Base-by-base conservation (phyloP, 2,329 filamentous ascomycete species). In the Mariannaea sp. region DNA sequence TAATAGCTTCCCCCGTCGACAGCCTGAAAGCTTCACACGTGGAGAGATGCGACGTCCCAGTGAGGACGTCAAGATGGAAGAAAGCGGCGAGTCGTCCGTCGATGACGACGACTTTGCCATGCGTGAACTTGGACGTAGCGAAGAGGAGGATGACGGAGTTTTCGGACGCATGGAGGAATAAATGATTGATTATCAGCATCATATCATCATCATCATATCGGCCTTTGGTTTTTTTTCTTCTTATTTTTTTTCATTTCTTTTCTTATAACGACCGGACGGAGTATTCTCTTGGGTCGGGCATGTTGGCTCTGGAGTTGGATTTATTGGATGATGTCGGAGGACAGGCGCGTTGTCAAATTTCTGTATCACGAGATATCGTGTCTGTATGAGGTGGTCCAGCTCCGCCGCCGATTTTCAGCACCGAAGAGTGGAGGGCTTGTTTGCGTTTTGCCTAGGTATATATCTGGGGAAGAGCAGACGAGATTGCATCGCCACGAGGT, bases 161-260 rank as follows among this genome's bases (percentile, higher is more conserved):
- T 99, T 99, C 77, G 92, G 92, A 52, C 85, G 85, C 63, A 97
- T 97, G 93, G 94, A 99, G 75, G 91, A 96, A 73, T 94, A 80
- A 75, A 59, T 59, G 59, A 48, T 49, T 27, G 30, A 44, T 39
- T 40, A 36, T 61, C 57, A 58, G 54, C 45, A 24, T 24, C 22
- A 24, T 24, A 24, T 24, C 22, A 24, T 24, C 22, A 24, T 24
- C 22, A 61, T 61, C 50, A 66, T 58, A 53, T 60, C 53, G 59
- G 61, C 56, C 62, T 17, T 36, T 52, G 61, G 60, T 55, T 62
- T 53, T 53, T 35, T 58, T 47, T 40, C 17, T 46, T 32, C 24
- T 38, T 22, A 24, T 24, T 24, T 24, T 24, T 38, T 38, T 38
- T 38, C 16, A 5, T 29, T 26, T 29, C 41, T 48, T 29, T 48